Evolutionary conservation across 805 yeast genomes (phyloP).

Genomic region (Wickerhamiella dianesei): DNA sequence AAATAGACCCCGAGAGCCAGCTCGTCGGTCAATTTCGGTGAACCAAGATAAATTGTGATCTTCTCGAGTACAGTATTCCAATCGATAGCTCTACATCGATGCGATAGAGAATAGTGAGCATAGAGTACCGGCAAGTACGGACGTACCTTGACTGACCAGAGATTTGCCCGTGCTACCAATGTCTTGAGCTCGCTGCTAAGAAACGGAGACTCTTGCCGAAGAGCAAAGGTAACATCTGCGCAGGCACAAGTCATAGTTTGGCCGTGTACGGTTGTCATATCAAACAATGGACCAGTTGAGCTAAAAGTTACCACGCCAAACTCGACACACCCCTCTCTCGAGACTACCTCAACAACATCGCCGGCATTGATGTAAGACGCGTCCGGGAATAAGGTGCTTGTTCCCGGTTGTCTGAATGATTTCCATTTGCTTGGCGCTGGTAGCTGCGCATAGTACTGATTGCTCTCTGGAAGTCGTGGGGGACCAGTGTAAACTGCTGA

Average conservation of each 20-base stretch:
- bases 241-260: slow-evolving; percentile 1
- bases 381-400: not conserved
- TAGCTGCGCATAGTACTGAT: slow-evolving; percentile 8
- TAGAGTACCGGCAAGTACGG: slow-evolving; percentile 7
- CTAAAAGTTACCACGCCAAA: slow-evolving; percentile 17
- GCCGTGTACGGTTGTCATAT: slow-evolving; percentile 9
- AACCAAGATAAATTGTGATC: not conserved
- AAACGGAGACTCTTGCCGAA: not conserved
- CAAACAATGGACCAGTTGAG: slow-evolving; percentile 9
- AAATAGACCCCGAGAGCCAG: slow-evolving; percentile 10
- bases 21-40: not conserved
- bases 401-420: not conserved
- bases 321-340: slow-evolving; percentile 6
- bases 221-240: slow-evolving; percentile 8
- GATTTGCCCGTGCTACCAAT: not conserved
- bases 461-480: slow-evolving; percentile 12
- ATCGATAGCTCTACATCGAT: slow-evolving; percentile 11
- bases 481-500: slow-evolving; percentile 12
- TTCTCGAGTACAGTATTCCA: slow-evolving; percentile 7
- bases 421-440: not conserved
- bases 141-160: not conserved
- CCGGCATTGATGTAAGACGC: slow-evolving; percentile 11
- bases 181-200: not conserved
- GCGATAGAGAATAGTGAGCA: slow-evolving; percentile 3
- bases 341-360: slow-evolving; percentile 14